phyloP scores from a whole-genome alignment of 2,329 filamentous ascomycete species.

The Aspergillus nomiae region DNA sequence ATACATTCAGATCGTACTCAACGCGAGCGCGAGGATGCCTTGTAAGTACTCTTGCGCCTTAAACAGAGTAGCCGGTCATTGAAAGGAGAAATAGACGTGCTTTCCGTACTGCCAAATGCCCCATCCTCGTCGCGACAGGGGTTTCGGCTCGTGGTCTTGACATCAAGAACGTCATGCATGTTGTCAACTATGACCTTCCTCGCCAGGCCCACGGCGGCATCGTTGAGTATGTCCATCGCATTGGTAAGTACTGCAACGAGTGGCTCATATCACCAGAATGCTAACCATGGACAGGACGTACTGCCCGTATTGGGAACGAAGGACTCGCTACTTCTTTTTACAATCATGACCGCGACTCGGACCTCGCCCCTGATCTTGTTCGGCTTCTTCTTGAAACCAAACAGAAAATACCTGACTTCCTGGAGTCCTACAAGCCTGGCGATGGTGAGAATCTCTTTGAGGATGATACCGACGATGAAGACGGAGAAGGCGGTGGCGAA shows the following conservation, averaged over 20 bases:
- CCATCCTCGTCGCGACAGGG: conserved; percentile 83
- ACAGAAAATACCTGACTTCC: conserved; percentile 80
- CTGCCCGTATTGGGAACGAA: conserved; percentile 85
- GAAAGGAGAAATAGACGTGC: conserved; percentile 56
- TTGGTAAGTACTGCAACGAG: conserved; percentile 61
- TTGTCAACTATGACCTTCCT: conserved; percentile 92
- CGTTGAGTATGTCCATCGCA: conserved; percentile 90
- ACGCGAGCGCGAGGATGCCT: conserved; percentile 84
- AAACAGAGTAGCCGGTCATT: background rate
- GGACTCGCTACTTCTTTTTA: conserved; percentile 90
- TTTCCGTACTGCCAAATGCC: conserved; percentile 73
- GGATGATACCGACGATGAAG: conserved; percentile 55
- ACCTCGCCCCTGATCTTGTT: conserved; percentile 72
- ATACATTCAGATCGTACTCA: conserved; percentile 89
- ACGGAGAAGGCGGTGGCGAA: conserved; percentile 20
- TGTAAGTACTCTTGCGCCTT: conserved; percentile 54
- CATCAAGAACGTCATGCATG: conserved; percentile 80
- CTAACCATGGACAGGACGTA: conserved; percentile 65
- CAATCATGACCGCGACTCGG: conserved; percentile 69
- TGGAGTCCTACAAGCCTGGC: conserved; percentile 58
- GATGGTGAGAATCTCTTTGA: conserved; percentile 50
- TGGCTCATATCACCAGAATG: background rate
- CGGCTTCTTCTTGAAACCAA: conserved; percentile 79
- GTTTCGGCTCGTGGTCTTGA: conserved; percentile 88
- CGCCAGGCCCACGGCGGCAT: conserved; percentile 77